Evolutionary conservation across 257 asterid species (phyloP).

Genomic region (Primulina tabacum): DNA sequence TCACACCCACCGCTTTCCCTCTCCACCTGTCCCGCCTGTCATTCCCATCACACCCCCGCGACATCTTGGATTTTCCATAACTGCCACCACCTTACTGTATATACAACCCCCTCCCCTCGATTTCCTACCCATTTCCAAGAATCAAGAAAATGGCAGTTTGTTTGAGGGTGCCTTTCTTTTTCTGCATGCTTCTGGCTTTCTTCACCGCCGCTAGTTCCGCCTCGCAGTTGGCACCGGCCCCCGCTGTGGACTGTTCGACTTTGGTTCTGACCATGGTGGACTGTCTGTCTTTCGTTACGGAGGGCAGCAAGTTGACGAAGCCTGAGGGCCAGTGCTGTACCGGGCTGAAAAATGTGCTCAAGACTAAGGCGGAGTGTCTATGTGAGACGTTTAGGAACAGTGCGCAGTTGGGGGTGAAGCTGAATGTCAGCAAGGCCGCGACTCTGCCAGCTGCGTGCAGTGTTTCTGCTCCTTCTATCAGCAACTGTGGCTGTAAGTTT

Average conservation of each 20-base stretch:
- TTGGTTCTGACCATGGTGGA: slow-evolving; percentile 66
- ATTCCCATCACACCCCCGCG: slow-evolving; percentile 26
- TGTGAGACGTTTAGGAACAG: slow-evolving; percentile 74
- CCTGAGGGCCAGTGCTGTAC: slow-evolving; percentile 74
- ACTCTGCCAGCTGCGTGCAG: slow-evolving; percentile 82
- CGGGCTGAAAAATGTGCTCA: slow-evolving; percentile 71
- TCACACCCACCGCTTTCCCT: slow-evolving; percentile 15
- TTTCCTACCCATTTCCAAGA: background rate
- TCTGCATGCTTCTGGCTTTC: slow-evolving; percentile 21
- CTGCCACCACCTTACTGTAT: slow-evolving; percentile 13
- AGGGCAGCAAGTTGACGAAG: slow-evolving; percentile 51
- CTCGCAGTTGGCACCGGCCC: slow-evolving; percentile 59
- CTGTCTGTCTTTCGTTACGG: slow-evolving; percentile 68
- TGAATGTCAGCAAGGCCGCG: slow-evolving; percentile 74
- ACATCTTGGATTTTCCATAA: slow-evolving; percentile 17
- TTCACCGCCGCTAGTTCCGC: slow-evolving; percentile 27
- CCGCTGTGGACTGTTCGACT: slow-evolving; percentile 69
- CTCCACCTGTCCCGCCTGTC: slow-evolving; percentile 34
- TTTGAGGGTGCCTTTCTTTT: background rate
- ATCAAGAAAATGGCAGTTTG: slow-evolving; percentile 25
- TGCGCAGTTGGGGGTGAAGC: slow-evolving; percentile 71
- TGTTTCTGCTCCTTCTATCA: slow-evolving; percentile 64
- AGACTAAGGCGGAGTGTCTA: slow-evolving; percentile 63
- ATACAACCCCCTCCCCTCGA: background rate
- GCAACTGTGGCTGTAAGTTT: slow-evolving; percentile 68